Base-by-base conservation (phyloP, 2,329 filamentous ascomycete genomes). In the Neoscytalidium dimidiatum region DNA sequence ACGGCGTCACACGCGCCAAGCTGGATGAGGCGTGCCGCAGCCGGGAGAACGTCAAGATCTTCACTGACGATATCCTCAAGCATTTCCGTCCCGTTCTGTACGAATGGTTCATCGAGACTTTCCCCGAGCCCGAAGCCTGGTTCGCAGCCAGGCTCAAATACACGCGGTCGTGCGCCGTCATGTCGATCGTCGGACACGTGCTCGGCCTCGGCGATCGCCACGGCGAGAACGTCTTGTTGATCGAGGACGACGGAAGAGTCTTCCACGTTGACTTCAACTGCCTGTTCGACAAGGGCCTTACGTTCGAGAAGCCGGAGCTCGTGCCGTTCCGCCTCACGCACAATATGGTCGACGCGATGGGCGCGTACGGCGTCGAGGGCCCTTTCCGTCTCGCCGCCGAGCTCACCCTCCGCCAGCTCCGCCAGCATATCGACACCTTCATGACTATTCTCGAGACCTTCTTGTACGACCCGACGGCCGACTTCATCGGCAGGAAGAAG, bases 211-310 rank as follows among this genome's bases (percentile, higher is more conserved):
- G 95, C 43, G 95, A 99, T 78, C 89, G 95, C 3, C 95, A 99
- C 79, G 94, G 94, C 66, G 95, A 99, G 78, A 99, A 99, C 77
- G 92, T 99, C 64, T 86, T 97, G 31, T 88, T 99, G 33, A 93
- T 98, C 77, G 92, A 98, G 80, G 90, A 91, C 64, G 96, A 93
- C 69, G 95, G 96, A 49, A 94, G 94, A 60, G 89, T 96, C 2
- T 92, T 99, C 78, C 95, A 99, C 78, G 96, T 99, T 51, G 95
- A 99, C 79, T 99, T 99, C 84, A 99, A 99, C 80, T 99, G 96
- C 78, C 88, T 99, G 4, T 99, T 99, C 76, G 96, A 99, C 82
- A 99, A 99, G 71, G 95, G 95, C 1, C 86, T 94, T 44, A 97
- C 94, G 0, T 98, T 99, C 75, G 90, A 93, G 68, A 96, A 96